Evolutionary conservation across 2,329 filamentous ascomycete genomes (phyloP).

Genomic region (Ambrosiella beaveri): DNA sequence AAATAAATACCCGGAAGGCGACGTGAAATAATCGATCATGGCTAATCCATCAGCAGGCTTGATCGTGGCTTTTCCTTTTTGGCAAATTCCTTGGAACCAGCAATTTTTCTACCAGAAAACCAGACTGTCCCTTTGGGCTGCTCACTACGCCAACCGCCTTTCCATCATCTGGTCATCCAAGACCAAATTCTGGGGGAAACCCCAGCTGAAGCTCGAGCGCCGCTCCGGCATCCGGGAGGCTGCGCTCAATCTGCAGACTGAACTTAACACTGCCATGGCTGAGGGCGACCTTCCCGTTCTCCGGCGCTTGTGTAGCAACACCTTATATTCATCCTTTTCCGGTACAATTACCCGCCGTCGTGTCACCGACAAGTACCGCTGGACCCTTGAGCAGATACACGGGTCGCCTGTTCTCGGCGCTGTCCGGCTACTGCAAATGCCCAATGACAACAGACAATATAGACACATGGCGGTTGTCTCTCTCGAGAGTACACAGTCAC

Average conservation of each 20-base stretch:
- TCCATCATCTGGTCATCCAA: slow-evolving; percentile 29
- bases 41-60: slow-evolving; percentile 23
- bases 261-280: slow-evolving; percentile 46
- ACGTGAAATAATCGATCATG: not conserved
- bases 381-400: slow-evolving; percentile 31
- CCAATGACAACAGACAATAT: slow-evolving; percentile 22
- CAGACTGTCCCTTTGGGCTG: slow-evolving; percentile 21
- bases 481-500: slow-evolving; percentile 38
- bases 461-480: slow-evolving; percentile 44
- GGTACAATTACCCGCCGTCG: slow-evolving; percentile 36
- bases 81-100: slow-evolving; percentile 17
- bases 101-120: slow-evolving; percentile 24
- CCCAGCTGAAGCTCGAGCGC: slow-evolving; percentile 26
- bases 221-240: slow-evolving; percentile 29
- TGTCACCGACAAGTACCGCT: slow-evolving; percentile 27
- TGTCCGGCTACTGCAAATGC: slow-evolving; percentile 33
- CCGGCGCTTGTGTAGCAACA: slow-evolving; percentile 33
- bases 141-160: slow-evolving; percentile 21
- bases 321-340: slow-evolving; percentile 34
- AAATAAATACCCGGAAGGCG: not conserved
- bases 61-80: slow-evolving; percentile 26
- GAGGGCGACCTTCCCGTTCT: slow-evolving; percentile 35
- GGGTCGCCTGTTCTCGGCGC: slow-evolving; percentile 34
- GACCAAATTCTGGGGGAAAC: slow-evolving; percentile 24
- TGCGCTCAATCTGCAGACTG: slow-evolving; percentile 40